phyloP scores from a whole-genome alignment of 176 grass and related monocot species.

The Musa acuminata region DNA sequence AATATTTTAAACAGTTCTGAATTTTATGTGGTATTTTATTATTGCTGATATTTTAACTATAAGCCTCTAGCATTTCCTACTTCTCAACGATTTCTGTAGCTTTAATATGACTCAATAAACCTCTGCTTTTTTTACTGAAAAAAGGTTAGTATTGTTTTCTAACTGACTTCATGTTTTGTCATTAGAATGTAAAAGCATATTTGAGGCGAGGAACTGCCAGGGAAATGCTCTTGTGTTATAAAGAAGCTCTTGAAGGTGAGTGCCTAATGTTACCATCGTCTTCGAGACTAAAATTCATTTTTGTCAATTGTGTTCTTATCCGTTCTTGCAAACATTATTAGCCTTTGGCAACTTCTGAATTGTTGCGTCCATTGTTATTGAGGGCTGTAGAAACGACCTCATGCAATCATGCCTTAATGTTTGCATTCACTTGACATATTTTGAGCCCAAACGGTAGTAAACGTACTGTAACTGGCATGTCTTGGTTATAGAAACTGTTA shows the following conservation, averaged over 20 bases:
- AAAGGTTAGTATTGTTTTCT: neutral
- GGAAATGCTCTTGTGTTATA: conserved; percentile 65
- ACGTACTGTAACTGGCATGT: neutral
- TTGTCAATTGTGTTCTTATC: neutral
- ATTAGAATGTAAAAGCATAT: conserved; percentile 93
- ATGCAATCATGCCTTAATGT: neutral
- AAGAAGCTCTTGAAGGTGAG: conserved; percentile 82
- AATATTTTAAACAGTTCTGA: neutral
- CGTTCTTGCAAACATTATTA: neutral
- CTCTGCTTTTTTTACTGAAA: too few relatives aligned
- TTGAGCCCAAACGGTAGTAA: neutral
- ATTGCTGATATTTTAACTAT: neutral
- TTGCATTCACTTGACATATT: neutral
- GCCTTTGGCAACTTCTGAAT: neutral
- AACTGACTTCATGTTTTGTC: conserved; percentile 11
- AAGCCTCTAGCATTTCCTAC: neutral
- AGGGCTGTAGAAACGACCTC: neutral
- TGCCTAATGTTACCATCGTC: conserved; percentile 16
- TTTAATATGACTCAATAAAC: too few relatives aligned
- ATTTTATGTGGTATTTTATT: neutral
- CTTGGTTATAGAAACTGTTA: neutral
- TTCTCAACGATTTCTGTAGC: too few relatives aligned
- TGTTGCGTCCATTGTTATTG: neutral
- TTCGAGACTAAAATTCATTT: neutral
- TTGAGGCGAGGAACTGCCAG: conserved; percentile 66